A percentile compares a stretch with the other conserved stretches of the same genome.
phyloP scores from a whole-genome alignment of 768 basidiomycete species.

The Boletus edulis region DNA sequence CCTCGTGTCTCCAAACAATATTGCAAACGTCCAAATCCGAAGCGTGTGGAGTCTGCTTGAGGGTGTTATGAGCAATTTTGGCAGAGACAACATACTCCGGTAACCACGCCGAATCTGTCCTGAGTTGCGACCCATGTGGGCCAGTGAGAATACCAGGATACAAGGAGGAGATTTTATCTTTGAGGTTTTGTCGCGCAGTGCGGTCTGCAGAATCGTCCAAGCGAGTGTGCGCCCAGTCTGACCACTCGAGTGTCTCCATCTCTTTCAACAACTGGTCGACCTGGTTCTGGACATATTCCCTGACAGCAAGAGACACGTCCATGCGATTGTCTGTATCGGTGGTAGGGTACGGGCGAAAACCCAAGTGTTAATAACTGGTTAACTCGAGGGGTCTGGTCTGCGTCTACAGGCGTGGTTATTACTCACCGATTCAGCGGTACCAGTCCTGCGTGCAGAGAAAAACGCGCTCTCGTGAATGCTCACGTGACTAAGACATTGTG shows the following conservation, averaged over 20 bases:
- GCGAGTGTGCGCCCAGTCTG: slow-evolving; percentile 9
- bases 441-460: too few relatives aligned
- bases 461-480: background rate
- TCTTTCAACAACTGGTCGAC: slow-evolving; percentile 10
- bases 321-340: background rate
- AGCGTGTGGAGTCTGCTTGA: background rate
- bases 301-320: slow-evolving; percentile 8
- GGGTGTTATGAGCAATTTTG: background rate
- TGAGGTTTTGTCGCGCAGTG: background rate
- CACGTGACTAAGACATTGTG: slow-evolving; percentile 21
- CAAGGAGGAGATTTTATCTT: background rate
- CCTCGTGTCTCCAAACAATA: slow-evolving; percentile 6
- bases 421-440: too few relatives aligned
- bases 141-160: slow-evolving; percentile 6
- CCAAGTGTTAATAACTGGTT: too few relatives aligned
- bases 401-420: too few relatives aligned
- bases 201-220: background rate
- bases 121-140: slow-evolving; percentile 1
- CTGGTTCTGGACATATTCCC: slow-evolving; percentile 14
- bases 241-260: slow-evolving; percentile 10
- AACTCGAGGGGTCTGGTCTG: too few relatives aligned
- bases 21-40: slow-evolving; percentile 9
- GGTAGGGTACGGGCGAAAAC: too few relatives aligned
- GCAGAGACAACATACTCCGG: slow-evolving; percentile 2
- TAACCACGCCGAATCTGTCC: background rate